These are phyloP conservation scores for Thinopyrum elongatum DNA, from an alignment of 176 grass and related monocot genomes.

Conservation along the genomic window DNA sequence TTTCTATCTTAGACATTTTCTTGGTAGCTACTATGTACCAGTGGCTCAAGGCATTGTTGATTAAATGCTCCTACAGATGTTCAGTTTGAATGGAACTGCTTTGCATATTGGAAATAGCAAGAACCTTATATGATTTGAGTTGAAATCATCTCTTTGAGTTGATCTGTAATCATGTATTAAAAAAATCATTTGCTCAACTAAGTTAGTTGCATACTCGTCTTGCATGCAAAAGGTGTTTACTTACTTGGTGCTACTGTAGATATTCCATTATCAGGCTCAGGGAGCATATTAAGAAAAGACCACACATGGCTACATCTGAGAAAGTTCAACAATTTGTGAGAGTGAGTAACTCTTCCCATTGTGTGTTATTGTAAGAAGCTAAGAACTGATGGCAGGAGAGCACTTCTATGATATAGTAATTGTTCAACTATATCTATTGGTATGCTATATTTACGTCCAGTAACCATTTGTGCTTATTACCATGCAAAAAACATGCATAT, in stretches of 20 bases:
- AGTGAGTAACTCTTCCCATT: slow-evolving; percentile 47
- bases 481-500: no score
- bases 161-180: neutral
- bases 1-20: neutral
- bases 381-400: neutral
- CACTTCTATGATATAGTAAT: neutral
- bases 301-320: slow-evolving; percentile 91
- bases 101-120: slow-evolving; percentile 23
- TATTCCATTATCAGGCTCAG: slow-evolving; percentile 82
- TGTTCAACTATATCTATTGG: neutral
- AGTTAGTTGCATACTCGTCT: neutral
- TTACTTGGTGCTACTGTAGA: no score
- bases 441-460: neutral
- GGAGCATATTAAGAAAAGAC: slow-evolving; percentile 94
- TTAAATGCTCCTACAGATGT: neutral
- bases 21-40: slow-evolving; percentile 15
- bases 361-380: neutral
- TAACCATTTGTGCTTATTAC: neutral
- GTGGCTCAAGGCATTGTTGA: neutral
- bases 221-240: neutral
- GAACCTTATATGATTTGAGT: neutral
- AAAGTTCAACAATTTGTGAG: slow-evolving; percentile 97
- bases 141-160: neutral
- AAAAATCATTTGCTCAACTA: neutral
- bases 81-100: neutral